Percentiles rank a stretch among this genome's conserved stretches.
phyloP scores from a whole-genome alignment of 2,329 filamentous ascomycete species.

The Lachnellula cervina region DNA sequence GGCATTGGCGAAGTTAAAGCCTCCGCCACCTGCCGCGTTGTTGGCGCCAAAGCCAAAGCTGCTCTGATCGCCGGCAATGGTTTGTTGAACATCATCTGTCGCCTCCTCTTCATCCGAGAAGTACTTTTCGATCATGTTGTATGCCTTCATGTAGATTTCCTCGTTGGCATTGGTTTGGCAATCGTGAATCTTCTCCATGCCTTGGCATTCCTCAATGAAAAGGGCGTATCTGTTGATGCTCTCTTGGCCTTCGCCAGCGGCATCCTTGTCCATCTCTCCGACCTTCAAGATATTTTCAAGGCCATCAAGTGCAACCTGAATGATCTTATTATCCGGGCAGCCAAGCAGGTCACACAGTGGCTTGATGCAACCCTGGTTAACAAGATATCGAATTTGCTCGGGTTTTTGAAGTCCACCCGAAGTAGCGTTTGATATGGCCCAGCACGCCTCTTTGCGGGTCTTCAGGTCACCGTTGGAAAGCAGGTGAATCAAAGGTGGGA shows the following conservation, averaged over 20 bases:
- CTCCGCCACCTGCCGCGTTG: slow-evolving; percentile 65
- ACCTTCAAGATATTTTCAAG: slow-evolving; percentile 99
- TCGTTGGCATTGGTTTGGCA: slow-evolving; percentile 99
- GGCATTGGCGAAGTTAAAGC: slow-evolving; percentile 91
- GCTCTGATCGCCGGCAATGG: slow-evolving; percentile 57
- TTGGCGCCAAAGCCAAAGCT: slow-evolving; percentile 76
- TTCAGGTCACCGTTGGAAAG: slow-evolving; percentile 97
- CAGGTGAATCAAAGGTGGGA: slow-evolving; percentile 91
- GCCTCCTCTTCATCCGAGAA: slow-evolving; percentile 96
- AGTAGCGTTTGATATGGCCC: slow-evolving; percentile 98
- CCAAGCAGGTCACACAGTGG: slow-evolving; percentile 90
- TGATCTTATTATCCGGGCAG: slow-evolving; percentile 99
- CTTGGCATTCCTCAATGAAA: slow-evolving; percentile 97
- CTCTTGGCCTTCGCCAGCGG: slow-evolving; percentile 67
- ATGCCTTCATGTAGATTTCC: slow-evolving; percentile 99
- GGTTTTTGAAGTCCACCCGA: slow-evolving; percentile 97
- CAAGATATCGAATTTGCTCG: slow-evolving; percentile 94
- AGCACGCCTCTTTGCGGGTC: slow-evolving; percentile 98
- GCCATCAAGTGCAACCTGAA: slow-evolving; percentile 95
- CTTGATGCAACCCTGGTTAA: slow-evolving; percentile 91
- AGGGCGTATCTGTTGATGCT: slow-evolving; percentile 94
- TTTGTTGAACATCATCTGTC: slow-evolving; percentile 61
- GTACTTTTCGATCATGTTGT: slow-evolving; percentile 99
- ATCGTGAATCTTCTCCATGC: slow-evolving; percentile 99
- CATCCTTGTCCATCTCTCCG: slow-evolving; percentile 95